A percentile compares a stretch with the other conserved stretches of the same genome.
Conservation (phyloP, 2,329 filamentous ascomycete genomes). For the Fusarium sp. region DNA sequence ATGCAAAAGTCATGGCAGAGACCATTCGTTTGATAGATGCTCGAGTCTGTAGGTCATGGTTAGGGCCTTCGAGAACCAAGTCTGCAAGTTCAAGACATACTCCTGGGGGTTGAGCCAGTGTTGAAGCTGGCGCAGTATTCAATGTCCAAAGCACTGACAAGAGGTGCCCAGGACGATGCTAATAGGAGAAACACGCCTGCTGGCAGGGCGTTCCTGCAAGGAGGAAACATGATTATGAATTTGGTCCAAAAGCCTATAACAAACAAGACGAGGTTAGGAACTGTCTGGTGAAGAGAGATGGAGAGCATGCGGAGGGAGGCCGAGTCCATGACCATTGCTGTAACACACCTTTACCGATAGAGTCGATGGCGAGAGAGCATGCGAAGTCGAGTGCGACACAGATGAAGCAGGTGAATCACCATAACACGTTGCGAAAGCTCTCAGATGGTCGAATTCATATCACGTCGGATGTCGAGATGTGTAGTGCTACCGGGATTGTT, state of each 20-base stretch:
- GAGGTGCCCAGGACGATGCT: conserved; percentile 37
- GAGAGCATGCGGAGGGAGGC: neutral
- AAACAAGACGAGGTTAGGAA: conserved; percentile 15
- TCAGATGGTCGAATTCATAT: conserved; percentile 42
- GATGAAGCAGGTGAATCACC: conserved; percentile 40
- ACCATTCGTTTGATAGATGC: conserved; percentile 76
- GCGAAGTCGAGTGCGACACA: conserved; percentile 36
- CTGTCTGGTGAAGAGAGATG: conserved; percentile 4
- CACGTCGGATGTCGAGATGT: conserved; percentile 28
- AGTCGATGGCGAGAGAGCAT: conserved; percentile 20
- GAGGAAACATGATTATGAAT: conserved; percentile 38
- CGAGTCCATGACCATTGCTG: neutral
- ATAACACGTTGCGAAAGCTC: conserved; percentile 36
- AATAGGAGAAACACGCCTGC: conserved; percentile 42
- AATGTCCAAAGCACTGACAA: conserved; percentile 44
- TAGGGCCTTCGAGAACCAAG: neutral
- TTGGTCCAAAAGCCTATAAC: conserved; percentile 25
- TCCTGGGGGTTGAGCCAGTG: conserved; percentile 48
- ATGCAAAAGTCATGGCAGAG: conserved; percentile 73
- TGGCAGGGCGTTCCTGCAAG: conserved; percentile 32
- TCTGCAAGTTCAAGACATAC: conserved; percentile 42
- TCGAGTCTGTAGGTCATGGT: conserved; percentile 56
- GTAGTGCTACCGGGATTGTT: conserved; percentile 27
- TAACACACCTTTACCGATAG: conserved; percentile 41
- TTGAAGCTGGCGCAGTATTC: conserved; percentile 54